phyloP scores from a whole-genome alignment of 2,329 filamentous ascomycete species.

The Leptographium wingfieldii region DNA sequence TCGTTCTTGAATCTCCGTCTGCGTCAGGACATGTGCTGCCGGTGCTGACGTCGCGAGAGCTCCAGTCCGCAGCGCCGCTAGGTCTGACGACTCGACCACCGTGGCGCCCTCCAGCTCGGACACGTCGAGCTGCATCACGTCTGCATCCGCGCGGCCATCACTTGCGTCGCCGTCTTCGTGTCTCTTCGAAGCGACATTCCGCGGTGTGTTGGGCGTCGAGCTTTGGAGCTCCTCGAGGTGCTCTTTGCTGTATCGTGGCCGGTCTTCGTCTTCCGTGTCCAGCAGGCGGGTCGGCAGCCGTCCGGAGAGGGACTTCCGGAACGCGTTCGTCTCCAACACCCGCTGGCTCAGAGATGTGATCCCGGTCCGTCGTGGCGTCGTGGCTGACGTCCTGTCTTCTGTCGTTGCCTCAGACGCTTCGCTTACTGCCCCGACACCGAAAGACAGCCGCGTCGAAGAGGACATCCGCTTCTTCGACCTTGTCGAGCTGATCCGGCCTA shows the following conservation, averaged over 20 bases:
- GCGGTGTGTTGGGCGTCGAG: constrained; percentile 74
- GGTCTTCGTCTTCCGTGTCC: constrained; percentile 46
- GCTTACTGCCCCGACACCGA: constrained; percentile 47
- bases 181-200: constrained; percentile 34
- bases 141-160: constrained; percentile 22
- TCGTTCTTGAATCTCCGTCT: constrained; percentile 78
- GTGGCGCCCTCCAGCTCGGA: constrained; percentile 51
- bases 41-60: constrained; percentile 8
- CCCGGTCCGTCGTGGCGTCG: constrained; percentile 13
- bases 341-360: constrained; percentile 19
- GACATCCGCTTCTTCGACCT: constrained; percentile 57
- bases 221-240: constrained; percentile 76
- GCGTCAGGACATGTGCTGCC: constrained; percentile 50
- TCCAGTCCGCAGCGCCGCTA: constrained; percentile 14
- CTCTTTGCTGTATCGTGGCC: constrained; percentile 75
- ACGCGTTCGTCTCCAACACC: constrained; percentile 23
- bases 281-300: constrained; percentile 42
- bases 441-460: constrained; percentile 56
- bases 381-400: background rate
- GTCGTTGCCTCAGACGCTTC: constrained; percentile 21
- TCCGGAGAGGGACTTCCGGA: constrained; percentile 29
- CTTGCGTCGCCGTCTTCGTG: constrained; percentile 19
- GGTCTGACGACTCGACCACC: constrained; percentile 42
- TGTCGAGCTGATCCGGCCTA: constrained; percentile 33
- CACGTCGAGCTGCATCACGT: constrained; percentile 42